A percentile compares a stretch with the other conserved stretches of the same genome.
Conservation (phyloP, 148 eudicot genomes). For the Camellia lanceoleosa region DNA sequence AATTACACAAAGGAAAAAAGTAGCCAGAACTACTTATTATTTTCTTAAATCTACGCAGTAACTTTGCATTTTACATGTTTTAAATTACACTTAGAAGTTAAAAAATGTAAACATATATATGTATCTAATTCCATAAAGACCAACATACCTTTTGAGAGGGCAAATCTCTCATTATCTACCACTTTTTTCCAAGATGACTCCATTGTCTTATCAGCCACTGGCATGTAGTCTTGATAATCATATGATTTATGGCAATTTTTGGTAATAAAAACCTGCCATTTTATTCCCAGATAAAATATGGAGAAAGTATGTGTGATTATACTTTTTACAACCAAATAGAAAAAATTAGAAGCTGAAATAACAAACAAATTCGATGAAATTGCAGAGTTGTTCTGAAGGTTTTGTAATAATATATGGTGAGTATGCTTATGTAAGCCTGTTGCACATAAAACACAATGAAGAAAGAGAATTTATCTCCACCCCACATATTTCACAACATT, state of each 20-base stretch:
- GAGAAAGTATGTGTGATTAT: neutral
- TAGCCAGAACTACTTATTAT: neutral
- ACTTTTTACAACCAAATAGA: neutral
- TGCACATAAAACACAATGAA: neutral
- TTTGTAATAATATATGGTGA: neutral
- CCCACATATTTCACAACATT: neutral
- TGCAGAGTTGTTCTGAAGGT: neutral
- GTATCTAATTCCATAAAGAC: neutral
- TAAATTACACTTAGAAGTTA: neutral
- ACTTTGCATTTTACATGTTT: neutral
- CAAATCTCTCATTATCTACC: slow-evolving; percentile 14
- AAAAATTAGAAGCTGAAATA: neutral
- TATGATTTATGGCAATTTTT: slow-evolving; percentile 8
- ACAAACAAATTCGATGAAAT: neutral
- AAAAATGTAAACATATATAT: neutral
- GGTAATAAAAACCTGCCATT: slow-evolving; percentile 20
- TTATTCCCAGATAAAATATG: neutral
- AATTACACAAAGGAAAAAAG: neutral
- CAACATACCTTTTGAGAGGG: slow-evolving; percentile 32
- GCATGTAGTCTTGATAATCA: slow-evolving; percentile 16
- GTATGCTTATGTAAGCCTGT: neutral
- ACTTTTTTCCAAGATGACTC: slow-evolving; percentile 27
- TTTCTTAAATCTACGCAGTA: neutral
- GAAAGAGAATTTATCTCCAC: neutral
- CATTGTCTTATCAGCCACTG: slow-evolving; percentile 35